Evolutionary conservation across 345 rosid species (phyloP).

Genomic region (Syzygium jambos): DNA sequence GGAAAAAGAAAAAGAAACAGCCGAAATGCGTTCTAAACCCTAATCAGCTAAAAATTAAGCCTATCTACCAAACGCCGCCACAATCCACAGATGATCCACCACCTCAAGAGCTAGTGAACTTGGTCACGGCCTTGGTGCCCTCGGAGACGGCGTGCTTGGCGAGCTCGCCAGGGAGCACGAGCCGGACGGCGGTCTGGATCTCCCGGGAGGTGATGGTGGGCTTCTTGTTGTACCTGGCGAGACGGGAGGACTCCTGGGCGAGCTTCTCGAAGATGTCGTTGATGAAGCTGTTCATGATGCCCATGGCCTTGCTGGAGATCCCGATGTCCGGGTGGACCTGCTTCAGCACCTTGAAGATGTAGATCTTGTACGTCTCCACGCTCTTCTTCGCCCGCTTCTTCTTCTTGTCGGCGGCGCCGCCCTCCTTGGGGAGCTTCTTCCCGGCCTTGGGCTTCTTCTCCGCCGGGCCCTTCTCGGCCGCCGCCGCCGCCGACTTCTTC

Average conservation of each 20-base stretch:
- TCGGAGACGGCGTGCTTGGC: conserved; percentile 78
- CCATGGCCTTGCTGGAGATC: conserved; percentile 46
- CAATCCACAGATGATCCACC: not conserved
- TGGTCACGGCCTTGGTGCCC: conserved; percentile 71
- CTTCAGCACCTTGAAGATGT: conserved; percentile 29
- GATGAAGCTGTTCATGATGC: conserved; percentile 65
- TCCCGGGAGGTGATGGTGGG: conserved; percentile 64
- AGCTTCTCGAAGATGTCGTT: conserved; percentile 59
- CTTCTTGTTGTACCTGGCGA: conserved; percentile 80
- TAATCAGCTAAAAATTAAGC: not conserved
- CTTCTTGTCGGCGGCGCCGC: conserved; percentile 34
- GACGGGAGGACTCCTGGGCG: conserved; percentile 42
- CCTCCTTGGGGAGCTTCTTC: conserved; percentile 73
- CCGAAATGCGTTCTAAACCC: not conserved
- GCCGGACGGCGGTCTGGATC: conserved; percentile 63
- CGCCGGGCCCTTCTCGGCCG: conserved; percentile 59
- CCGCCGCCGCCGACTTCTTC: conserved; percentile 39
- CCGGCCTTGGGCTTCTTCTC: conserved; percentile 85
- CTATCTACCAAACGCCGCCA: not conserved
- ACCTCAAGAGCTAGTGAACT: conserved; percentile 53
- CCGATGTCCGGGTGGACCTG: conserved; percentile 8
- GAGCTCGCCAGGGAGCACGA: conserved; percentile 61
- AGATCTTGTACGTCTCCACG: conserved; percentile 71
- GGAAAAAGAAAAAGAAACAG: not conserved
- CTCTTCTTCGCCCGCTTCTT: conserved; percentile 60